A percentile compares a stretch with the other conserved stretches of the same genome.
These are phyloP conservation scores for Fusarium sp. DNA, from an alignment of 2,329 filamentous ascomycete genomes.

Conservation along the genomic window DNA sequence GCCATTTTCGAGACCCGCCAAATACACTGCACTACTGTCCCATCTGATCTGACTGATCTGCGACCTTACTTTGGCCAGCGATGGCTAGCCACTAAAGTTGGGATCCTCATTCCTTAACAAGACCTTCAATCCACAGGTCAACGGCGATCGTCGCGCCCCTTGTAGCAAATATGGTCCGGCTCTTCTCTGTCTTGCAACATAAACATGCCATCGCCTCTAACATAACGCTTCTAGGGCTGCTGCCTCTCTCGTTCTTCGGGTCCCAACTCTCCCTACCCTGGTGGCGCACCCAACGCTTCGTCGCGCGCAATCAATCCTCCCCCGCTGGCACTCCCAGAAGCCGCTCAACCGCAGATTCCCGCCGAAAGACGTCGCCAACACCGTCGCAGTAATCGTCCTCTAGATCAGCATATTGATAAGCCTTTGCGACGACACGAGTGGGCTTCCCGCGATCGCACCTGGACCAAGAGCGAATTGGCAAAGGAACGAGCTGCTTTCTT, in stretches of 20 bases:
- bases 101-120: conserved; percentile 32
- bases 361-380: conserved; percentile 50
- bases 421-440: conserved; percentile 75
- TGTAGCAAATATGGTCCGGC: conserved; percentile 38
- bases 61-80: conserved; percentile 28
- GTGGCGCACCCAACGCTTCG: conserved; percentile 61
- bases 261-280: conserved; percentile 66
- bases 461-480: conserved; percentile 77
- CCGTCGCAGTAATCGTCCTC: conserved; percentile 52
- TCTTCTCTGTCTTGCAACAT: background rate
- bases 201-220: conserved; percentile 30
- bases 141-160: conserved; percentile 20
- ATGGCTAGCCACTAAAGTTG: conserved; percentile 40
- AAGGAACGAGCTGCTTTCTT: conserved; percentile 86
- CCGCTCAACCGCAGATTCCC: conserved; percentile 39
- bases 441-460: conserved; percentile 71
- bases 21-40: background rate
- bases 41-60: conserved; percentile 12
- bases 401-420: conserved; percentile 76
- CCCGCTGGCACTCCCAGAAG: conserved; percentile 49
- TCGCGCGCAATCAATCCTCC: conserved; percentile 65
- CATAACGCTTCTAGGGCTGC: conserved; percentile 59
- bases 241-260: conserved; percentile 66
- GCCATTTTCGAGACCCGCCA: background rate
- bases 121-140: conserved; percentile 21